Percentiles rank a stretch among this genome's conserved stretches.
These are phyloP conservation scores for Monosporascus ibericus DNA, from an alignment of 2,329 filamentous ascomycete genomes.

Conservation along the genomic window DNA sequence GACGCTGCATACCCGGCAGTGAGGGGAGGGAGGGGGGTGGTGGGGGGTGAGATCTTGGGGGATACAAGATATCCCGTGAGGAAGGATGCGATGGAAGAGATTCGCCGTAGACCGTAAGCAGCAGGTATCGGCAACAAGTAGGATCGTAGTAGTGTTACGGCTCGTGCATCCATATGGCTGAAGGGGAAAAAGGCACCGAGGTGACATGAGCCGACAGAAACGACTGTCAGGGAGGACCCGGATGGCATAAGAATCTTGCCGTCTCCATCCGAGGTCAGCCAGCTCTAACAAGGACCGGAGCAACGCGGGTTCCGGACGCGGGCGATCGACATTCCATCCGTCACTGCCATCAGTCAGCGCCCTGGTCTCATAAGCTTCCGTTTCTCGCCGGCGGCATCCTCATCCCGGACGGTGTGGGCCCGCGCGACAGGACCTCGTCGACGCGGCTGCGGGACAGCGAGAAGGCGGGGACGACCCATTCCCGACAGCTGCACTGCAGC, in stretches of 20 bases:
- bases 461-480: conserved; percentile 88
- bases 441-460: conserved; percentile 76
- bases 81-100: background rate
- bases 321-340: background rate
- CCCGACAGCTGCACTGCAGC: conserved; percentile 82
- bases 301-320: background rate
- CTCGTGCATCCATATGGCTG: background rate
- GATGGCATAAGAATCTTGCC: background rate
- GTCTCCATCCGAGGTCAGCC: background rate
- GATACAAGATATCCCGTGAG: background rate
- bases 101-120: background rate
- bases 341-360: background rate
- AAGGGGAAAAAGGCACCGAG: too few relatives aligned
- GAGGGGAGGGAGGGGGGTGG: background rate
- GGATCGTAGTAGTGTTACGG: background rate
- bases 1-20: too few relatives aligned
- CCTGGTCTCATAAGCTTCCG: conserved; percentile 29
- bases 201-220: too few relatives aligned
- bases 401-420: conserved; percentile 37
- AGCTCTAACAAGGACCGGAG: background rate
- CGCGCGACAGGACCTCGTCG: conserved; percentile 53
- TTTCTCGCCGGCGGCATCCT: conserved; percentile 45
- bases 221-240: background rate
- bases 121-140: background rate
- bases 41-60: background rate